Conservation (phyloP, 192 early-diverging fungal genomes). For the Entomortierella lignicola region DNA sequence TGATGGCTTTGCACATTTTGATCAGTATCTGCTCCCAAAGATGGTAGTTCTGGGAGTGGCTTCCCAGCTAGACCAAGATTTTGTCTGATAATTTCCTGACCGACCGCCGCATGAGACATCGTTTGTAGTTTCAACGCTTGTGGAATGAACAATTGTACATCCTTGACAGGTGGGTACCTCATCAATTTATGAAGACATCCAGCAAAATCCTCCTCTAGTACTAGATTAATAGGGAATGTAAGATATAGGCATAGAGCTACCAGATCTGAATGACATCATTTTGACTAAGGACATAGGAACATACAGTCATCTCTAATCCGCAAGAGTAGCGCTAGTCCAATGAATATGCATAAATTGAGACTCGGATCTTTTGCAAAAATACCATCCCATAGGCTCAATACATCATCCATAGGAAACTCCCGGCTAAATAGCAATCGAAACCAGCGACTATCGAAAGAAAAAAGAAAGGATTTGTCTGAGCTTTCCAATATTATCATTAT, state of each 20-base stretch:
- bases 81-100: slow-evolving; percentile 66
- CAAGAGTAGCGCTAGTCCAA: slow-evolving; percentile 81
- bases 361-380: slow-evolving; percentile 86
- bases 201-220: slow-evolving; percentile 73
- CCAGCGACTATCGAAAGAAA: slow-evolving; percentile 73
- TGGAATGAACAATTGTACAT: slow-evolving; percentile 63
- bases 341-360: slow-evolving; percentile 84
- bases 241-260: background rate
- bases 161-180: slow-evolving; percentile 66
- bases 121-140: slow-evolving; percentile 75
- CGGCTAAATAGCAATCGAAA: slow-evolving; percentile 91
- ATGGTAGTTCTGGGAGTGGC: slow-evolving; percentile 32
- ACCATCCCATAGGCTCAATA: slow-evolving; percentile 90
- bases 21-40: slow-evolving; percentile 4
- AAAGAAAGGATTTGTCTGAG: background rate
- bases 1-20: slow-evolving; percentile 6
- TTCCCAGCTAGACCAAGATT: slow-evolving; percentile 62
- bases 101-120: slow-evolving; percentile 55
- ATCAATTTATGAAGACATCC: slow-evolving; percentile 72
- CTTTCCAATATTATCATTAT: background rate
- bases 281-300: slow-evolving; percentile 23
- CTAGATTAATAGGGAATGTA: slow-evolving; percentile 4
- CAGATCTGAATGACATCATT: too few species aligned
- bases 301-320: slow-evolving; percentile 74
- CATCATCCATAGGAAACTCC: slow-evolving; percentile 80